Percentiles rank a stretch among this genome's conserved stretches.
Evolutionary conservation across 305 asterid species (phyloP).

Genomic region (Stenogyne calaminthoides): DNA sequence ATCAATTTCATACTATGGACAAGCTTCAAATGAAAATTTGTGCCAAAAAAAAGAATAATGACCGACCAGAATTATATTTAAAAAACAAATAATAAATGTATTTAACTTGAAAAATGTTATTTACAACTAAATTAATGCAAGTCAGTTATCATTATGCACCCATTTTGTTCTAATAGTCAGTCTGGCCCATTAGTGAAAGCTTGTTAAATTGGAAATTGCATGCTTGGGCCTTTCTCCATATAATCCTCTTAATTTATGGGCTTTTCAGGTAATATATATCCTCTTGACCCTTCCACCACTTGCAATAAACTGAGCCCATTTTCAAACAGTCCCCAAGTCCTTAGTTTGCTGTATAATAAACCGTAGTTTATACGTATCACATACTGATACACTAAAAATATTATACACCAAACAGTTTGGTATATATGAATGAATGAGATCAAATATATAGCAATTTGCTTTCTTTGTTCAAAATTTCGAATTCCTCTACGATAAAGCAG

Average conservation of each 20-base stretch:
- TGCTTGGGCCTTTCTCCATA: neutral
- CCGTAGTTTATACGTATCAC: neutral
- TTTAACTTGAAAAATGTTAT: neutral
- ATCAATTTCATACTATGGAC: too few relatives aligned
- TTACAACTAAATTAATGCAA: neutral
- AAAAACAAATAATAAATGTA: neutral
- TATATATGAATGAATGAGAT: neutral
- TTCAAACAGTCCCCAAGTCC: neutral
- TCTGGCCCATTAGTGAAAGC: neutral
- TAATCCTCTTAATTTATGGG: conserved; percentile 14
- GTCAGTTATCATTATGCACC: neutral
- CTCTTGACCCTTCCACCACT: neutral
- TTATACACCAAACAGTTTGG: neutral
- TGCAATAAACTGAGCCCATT: neutral
- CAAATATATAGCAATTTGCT: neutral
- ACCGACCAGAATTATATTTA: neutral
- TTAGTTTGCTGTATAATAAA: neutral
- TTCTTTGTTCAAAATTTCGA: neutral
- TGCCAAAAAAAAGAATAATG: neutral
- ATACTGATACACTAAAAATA: neutral
- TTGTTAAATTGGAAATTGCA: neutral
- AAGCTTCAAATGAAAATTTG: too few relatives aligned
- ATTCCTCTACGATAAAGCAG: neutral
- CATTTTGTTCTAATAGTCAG: neutral
- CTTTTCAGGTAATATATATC: neutral